Percentiles rank a stretch among this genome's conserved stretches.
These are phyloP conservation scores for Castanea mollissima DNA, from an alignment of 306 rosid genomes.

Conservation along the genomic window DNA sequence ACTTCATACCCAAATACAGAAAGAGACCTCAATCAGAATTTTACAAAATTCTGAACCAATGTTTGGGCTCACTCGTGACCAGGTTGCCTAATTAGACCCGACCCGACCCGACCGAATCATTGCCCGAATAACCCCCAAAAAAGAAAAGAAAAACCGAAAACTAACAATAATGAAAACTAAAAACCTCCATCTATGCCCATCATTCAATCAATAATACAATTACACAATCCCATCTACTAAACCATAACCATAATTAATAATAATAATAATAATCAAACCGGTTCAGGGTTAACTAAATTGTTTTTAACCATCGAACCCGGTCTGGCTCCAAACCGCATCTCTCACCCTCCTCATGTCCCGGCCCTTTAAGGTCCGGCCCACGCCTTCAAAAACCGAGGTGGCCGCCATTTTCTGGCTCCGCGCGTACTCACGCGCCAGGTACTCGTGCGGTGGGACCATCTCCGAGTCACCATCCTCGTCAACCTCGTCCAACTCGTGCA, in stretches of 20 bases:
- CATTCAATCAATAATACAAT: slow-evolving; percentile 3
- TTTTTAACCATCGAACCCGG: slow-evolving; percentile 81
- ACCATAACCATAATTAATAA: slow-evolving; percentile 8
- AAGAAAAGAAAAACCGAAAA: no score
- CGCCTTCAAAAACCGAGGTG: slow-evolving; percentile 88
- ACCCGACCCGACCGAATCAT: slow-evolving; percentile 50
- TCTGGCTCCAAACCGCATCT: slow-evolving; percentile 94
- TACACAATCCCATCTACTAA: background rate
- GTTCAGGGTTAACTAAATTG: background rate
- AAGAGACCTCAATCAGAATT: background rate
- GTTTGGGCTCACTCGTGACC: slow-evolving; percentile 48
- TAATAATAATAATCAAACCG: slow-evolving; percentile 6
- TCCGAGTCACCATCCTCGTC: slow-evolving; percentile 53
- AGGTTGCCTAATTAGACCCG: slow-evolving; percentile 40
- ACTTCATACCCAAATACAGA: slow-evolving; percentile 7
- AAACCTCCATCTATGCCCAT: background rate
- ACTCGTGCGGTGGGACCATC: slow-evolving; percentile 93
- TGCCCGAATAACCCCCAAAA: slow-evolving; percentile 30
- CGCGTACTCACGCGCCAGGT: slow-evolving; percentile 70
- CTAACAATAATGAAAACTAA: background rate
- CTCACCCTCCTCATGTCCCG: slow-evolving; percentile 94
- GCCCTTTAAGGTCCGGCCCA: slow-evolving; percentile 91
- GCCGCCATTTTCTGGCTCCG: slow-evolving; percentile 63
- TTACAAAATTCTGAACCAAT: slow-evolving; percentile 3
- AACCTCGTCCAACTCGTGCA: slow-evolving; percentile 43